Base-by-base conservation (phyloP, 768 basidiomycete species). In the Terana coerulea region DNA sequence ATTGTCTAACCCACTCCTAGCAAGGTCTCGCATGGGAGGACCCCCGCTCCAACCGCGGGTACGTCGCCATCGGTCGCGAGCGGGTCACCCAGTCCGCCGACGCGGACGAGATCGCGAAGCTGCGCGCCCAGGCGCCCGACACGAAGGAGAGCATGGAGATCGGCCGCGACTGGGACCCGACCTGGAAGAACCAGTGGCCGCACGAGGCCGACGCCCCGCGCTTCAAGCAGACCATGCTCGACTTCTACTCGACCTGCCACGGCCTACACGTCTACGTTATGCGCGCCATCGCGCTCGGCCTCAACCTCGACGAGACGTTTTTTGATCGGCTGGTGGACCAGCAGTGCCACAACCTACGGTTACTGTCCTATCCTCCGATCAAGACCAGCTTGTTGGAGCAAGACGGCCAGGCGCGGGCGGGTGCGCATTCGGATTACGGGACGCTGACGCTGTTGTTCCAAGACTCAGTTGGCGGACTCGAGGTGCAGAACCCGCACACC, bases 61-160 rank as follows among this genome's bases (percentile, higher is more conserved):
- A 91, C 64, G 88, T 94, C 43, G 71, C 75, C 55, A 72, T 88
- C 33, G 91, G 91, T 15, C 79, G 91, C 17, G 92, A 95, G 66
- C 84, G 86, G 29, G 86, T 90, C 25, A 88, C 88, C 0, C 86
- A 87, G 54, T 83, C 84, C 22, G 71, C 76, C 28, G 80, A 90
- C 66, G 75, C 81, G 9, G 67, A 73, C 15, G 89, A 91, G 69
- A 92, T 94, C 58, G 84, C 83, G 39, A 66, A 75, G 37, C 70
- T 93, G 19, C 82, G 91, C n/a, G 72, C 70, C 52, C 82, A 80
- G 53, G 82, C 91, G 0, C 91, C 91, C 0, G 91, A 91, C 63
- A 81, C 69, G 69, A 91, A 91, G 67, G 91, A 94, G 66, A 74
- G 81, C 7, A 91, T 94, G 83, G 91, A 95, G 66, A 92, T 95